Base-by-base conservation (phyloP, 768 basidiomycete genomes). In the Lanmaoa rubissima region DNA sequence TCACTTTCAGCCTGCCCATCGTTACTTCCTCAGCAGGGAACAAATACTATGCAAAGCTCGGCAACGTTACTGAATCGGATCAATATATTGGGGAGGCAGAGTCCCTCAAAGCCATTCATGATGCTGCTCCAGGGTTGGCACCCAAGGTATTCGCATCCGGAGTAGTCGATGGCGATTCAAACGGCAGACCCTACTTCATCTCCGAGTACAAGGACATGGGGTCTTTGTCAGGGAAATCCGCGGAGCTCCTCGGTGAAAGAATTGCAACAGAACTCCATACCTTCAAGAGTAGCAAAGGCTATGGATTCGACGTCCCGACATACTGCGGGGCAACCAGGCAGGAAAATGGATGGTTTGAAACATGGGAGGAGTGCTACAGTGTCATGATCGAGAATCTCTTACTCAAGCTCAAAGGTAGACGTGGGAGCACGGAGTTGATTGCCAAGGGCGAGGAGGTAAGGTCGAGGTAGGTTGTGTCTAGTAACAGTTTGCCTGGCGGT, bases 241-340 rank as follows among this genome's bases (percentile, higher is more conserved):
- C 82, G 3, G 69, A 71, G 46, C 63, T 71, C 13, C 76, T 92
- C 8, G 90, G 82, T 10, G 76, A 76, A 68, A 77, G 86, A 42
- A 61, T 92, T 53, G 89, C 88, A 1, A 79, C 73, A 3, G 87
- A 91, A 64, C 68, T 92, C 53, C 90, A 92, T 54, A 64, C 64
- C 7, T 75, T 79, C 63, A 73, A 79, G 60, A 84, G 84, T 55
- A 59, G 71, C 5, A 70, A 78, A 3, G 84, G 83, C 0, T 90
- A 83, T 67, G 90, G 90, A 4, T 92, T 91, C 65, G 72, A 74
- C 6, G 78, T 88, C 17, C 87, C 90, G 1, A 92, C 90, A 5
- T 91, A 83, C 65, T 92, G 90, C 59, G 90, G 90, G 7, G 77
- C 77, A 5, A 92, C 90, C 1, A 79, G 82, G 46, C 76, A 88